These are phyloP conservation scores for Panaeolus cyanescens DNA, from an alignment of 768 basidiomycete species.

Conservation along the genomic window DNA sequence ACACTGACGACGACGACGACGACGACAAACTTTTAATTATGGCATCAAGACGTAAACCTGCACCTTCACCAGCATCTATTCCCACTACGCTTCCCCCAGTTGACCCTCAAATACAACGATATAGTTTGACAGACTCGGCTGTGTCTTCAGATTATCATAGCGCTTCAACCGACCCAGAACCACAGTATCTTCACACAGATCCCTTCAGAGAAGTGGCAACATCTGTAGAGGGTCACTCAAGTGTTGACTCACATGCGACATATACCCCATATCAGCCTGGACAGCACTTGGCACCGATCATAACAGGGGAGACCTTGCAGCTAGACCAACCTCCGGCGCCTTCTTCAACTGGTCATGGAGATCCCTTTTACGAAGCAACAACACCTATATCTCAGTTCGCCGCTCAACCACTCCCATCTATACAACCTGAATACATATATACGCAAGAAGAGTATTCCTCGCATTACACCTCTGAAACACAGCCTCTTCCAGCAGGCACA, in stretches of 20 bases:
- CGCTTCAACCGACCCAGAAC: slow-evolving; percentile 18
- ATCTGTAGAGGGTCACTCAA: slow-evolving; percentile 18
- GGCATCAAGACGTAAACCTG: slow-evolving; percentile 37
- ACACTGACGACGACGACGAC: slow-evolving; percentile 4
- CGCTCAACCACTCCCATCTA: slow-evolving; percentile 23
- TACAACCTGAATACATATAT: slow-evolving; percentile 31
- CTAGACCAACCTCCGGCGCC: slow-evolving; percentile 30
- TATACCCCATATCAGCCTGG: slow-evolving; percentile 61
- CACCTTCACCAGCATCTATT: slow-evolving; percentile 20
- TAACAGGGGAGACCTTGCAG: slow-evolving; percentile 66
- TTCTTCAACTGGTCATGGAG: slow-evolving; percentile 20
- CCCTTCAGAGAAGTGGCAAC: slow-evolving; percentile 23
- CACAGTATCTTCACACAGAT: slow-evolving; percentile 11
- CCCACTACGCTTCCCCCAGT: slow-evolving; percentile 19
- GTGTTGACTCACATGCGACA: slow-evolving; percentile 17
- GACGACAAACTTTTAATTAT: slow-evolving; percentile 9
- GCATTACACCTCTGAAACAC: slow-evolving; percentile 13
- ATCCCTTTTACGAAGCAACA: slow-evolving; percentile 28
- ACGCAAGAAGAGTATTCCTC: slow-evolving; percentile 28
- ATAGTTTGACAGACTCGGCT: slow-evolving; percentile 32
- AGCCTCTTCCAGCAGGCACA: slow-evolving; percentile 34
- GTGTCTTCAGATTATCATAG: slow-evolving; percentile 11
- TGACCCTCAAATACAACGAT: slow-evolving; percentile 29
- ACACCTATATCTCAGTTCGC: slow-evolving; percentile 22
- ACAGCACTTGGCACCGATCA: slow-evolving; percentile 59